A percentile compares a stretch with the other conserved stretches of the same genome.
Conservation (phyloP, 2,329 filamentous ascomycete genomes). For the Ophiostoma quercus region DNA sequence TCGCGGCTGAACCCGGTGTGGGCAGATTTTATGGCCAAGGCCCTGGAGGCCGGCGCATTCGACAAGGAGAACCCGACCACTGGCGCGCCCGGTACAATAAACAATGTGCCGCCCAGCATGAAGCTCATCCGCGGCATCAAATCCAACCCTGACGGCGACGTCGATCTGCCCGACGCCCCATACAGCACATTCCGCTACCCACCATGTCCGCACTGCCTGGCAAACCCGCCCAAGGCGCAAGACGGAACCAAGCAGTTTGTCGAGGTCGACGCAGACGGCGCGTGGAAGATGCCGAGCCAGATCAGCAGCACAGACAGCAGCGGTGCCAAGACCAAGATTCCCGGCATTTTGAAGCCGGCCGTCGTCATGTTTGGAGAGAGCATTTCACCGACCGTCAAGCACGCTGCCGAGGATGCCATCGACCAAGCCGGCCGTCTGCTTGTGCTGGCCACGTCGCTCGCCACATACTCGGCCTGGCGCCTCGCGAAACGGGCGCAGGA, state of each 20-base stretch:
- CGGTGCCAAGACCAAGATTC: slow-evolving; percentile 39
- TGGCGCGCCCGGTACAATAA: slow-evolving; percentile 40
- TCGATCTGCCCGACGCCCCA: slow-evolving; percentile 79
- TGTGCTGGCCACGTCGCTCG: slow-evolving; percentile 81
- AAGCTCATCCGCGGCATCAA: slow-evolving; percentile 53
- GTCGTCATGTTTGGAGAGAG: slow-evolving; percentile 97
- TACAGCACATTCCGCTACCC: slow-evolving; percentile 91
- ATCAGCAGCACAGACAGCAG: background rate
- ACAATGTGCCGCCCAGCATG: slow-evolving; percentile 1
- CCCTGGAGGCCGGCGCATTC: slow-evolving; percentile 68
- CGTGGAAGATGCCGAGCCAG: slow-evolving; percentile 57
- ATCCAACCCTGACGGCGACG: slow-evolving; percentile 90
- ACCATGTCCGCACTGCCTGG: slow-evolving; percentile 74
- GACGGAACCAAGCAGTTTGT: slow-evolving; percentile 55
- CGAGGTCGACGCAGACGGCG: slow-evolving; percentile 71
- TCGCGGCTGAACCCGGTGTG: slow-evolving; percentile 78
- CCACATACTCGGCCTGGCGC: slow-evolving; percentile 93
- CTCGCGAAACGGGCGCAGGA: slow-evolving; percentile 79
- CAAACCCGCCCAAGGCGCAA: slow-evolving; percentile 51
- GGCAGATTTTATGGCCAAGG: slow-evolving; percentile 68
- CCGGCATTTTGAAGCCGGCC: slow-evolving; percentile 82
- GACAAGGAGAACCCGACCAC: slow-evolving; percentile 71
- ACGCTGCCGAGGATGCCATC: slow-evolving; percentile 71
- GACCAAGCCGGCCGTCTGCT: slow-evolving; percentile 70
- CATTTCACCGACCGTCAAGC: slow-evolving; percentile 64